Evolutionary conservation across 2,329 filamentous ascomycete genomes (phyloP).

Genomic region (Paradendryphiella salina): DNA sequence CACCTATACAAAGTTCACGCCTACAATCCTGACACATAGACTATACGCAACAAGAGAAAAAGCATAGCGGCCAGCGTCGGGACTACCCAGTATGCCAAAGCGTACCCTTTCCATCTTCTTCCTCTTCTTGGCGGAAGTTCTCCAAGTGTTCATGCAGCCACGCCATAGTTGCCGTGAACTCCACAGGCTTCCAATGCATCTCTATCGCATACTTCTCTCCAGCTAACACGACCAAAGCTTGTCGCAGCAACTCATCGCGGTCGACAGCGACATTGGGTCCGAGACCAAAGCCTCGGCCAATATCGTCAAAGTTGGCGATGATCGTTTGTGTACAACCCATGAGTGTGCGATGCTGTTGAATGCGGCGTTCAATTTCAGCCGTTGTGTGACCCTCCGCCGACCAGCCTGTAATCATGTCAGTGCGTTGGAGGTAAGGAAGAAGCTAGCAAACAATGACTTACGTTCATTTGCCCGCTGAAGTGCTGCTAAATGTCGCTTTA

Average conservation of each 20-base stretch:
- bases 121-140: conserved; percentile 31
- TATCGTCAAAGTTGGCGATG: conserved; percentile 37
- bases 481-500: conserved; percentile 41
- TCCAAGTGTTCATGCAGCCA: conserved; percentile 39
- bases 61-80: neutral
- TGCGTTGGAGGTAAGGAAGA: conserved; percentile 4
- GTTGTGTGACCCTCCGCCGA: conserved; percentile 33
- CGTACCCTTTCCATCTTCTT: conserved; percentile 34
- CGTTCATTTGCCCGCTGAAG: conserved; percentile 40
- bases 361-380: conserved; percentile 38
- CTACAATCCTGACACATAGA: neutral
- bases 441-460: conserved; percentile 19
- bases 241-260: conserved; percentile 39
- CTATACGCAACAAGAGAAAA: conserved; percentile 3
- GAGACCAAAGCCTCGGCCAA: conserved; percentile 31
- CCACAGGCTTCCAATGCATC: conserved; percentile 39
- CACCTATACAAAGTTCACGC: conserved; percentile 13
- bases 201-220: conserved; percentile 39
- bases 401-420: conserved; percentile 33
- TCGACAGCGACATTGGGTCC: conserved; percentile 24
- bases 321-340: conserved; percentile 42
- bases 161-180: conserved; percentile 34
- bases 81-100: conserved; percentile 34
- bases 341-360: conserved; percentile 40
- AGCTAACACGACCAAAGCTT: conserved; percentile 41